These are phyloP conservation scores for Auricularia cornea DNA, from an alignment of 768 basidiomycete genomes.

Conservation along the genomic window DNA sequence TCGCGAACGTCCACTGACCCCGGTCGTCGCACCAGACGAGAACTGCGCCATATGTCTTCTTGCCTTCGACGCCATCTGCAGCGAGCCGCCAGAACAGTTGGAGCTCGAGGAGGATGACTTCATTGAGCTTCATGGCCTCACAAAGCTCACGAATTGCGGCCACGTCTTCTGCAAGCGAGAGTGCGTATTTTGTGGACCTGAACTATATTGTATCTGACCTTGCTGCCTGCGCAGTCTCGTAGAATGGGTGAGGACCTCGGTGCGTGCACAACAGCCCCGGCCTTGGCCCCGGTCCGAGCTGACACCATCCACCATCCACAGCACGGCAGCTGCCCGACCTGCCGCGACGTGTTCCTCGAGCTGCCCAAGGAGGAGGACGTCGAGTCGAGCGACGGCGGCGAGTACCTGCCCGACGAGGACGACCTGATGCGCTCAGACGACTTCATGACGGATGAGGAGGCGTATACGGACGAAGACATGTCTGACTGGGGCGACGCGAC, in stretches of 20 bases:
- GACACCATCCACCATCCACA: conserved; percentile 18
- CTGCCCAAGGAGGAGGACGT: conserved; percentile 48
- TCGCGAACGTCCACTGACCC: background rate
- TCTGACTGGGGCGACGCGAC: conserved; percentile 15
- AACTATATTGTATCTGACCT: too few species aligned
- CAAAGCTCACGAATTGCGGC: conserved; percentile 50
- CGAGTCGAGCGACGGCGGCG: conserved; percentile 60
- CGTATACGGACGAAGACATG: conserved; percentile 34
- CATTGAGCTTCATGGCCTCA: conserved; percentile 33
- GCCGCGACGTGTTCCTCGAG: conserved; percentile 50
- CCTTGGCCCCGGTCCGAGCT: background rate
- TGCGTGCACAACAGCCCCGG: conserved; percentile 21
- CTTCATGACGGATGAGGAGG: conserved; percentile 21
- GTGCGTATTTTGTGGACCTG: too few species aligned
- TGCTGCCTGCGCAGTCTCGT: conserved; percentile 33
- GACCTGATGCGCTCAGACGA: conserved; percentile 7
- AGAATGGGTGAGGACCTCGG: conserved; percentile 58
- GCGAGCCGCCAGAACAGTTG: background rate
- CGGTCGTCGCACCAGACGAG: conserved; percentile 28
- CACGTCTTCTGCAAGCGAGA: conserved; percentile 63
- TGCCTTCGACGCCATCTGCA: conserved; percentile 37
- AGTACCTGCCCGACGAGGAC: conserved; percentile 50
- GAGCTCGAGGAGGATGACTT: conserved; percentile 15
- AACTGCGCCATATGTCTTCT: conserved; percentile 60
- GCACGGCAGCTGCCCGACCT: conserved; percentile 69